A percentile compares a stretch with the other conserved stretches of the same genome.
Conservation (phyloP, 1,139 yeast species). For the Hanseniaspora sp. region DNA sequence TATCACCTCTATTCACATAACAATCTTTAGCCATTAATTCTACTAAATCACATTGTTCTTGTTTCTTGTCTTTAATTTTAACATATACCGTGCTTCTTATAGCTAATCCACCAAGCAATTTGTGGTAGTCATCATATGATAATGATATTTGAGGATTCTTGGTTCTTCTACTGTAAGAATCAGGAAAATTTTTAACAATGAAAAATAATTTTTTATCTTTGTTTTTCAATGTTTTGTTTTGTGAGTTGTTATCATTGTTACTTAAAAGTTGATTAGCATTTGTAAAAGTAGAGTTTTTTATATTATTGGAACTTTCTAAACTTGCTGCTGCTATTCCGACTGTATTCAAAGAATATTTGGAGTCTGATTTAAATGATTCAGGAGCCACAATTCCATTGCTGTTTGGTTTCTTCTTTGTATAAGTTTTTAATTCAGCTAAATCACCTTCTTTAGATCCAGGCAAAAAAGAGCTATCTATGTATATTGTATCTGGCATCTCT, state of each 20-base stretch:
- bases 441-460: constrained; percentile 63
- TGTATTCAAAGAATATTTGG: neutral
- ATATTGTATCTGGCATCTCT: constrained; percentile 46
- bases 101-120: constrained; percentile 54
- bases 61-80: constrained; percentile 38
- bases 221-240: neutral
- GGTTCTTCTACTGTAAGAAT: constrained; percentile 28
- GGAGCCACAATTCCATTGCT: neutral
- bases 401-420: constrained; percentile 10
- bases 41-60: constrained; percentile 64
- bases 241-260: neutral
- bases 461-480: constrained; percentile 47
- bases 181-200: constrained; percentile 34
- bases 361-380: neutral
- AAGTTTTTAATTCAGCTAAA: constrained; percentile 51
- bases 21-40: constrained; percentile 76
- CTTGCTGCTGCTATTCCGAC: neutral
- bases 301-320: neutral
- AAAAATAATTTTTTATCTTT: constrained; percentile 35
- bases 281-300: neutral
- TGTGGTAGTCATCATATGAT: constrained; percentile 51
- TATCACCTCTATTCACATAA: constrained; percentile 76
- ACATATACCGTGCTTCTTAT: constrained; percentile 54
- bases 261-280: neutral
- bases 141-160: constrained; percentile 42